Percentiles rank a stretch among this genome's conserved stretches.
Conservation (phyloP, 805 yeast genomes). For the Grigorovia jiainica region DNA sequence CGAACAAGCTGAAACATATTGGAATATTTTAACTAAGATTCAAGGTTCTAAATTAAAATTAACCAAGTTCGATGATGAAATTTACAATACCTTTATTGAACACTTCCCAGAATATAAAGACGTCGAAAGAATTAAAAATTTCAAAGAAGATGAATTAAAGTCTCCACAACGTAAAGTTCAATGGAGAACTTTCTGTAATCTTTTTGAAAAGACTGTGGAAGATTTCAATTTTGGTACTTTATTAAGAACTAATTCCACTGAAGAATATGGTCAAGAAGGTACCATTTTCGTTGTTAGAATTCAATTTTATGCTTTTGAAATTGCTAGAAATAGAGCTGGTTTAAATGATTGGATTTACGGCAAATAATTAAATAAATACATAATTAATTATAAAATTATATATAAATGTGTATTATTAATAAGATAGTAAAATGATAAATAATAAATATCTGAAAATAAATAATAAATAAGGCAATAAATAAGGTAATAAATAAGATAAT, state of each 20-base stretch:
- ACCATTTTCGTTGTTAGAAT: conserved; percentile 88
- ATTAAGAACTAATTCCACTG: conserved; percentile 60
- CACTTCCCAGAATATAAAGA: conserved; percentile 85
- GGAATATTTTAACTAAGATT: conserved; percentile 64
- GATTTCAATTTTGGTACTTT: conserved; percentile 95
- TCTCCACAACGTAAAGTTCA: conserved; percentile 66
- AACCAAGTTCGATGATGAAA: conserved; percentile 64
- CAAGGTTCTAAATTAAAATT: conserved; percentile 73
- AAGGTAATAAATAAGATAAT: too few relatives aligned
- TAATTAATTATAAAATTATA: background rate
- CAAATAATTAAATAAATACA: conserved; percentile 12
- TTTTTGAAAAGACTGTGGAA: conserved; percentile 69
- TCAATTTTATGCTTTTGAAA: conserved; percentile 91
- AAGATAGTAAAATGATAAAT: background rate
- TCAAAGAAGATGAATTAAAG: conserved; percentile 78
- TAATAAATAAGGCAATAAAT: background rate
- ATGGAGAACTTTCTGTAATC: conserved; percentile 84
- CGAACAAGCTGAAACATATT: conserved; percentile 88
- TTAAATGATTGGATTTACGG: conserved; percentile 80
- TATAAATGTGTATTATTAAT: background rate
- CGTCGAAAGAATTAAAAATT: conserved; percentile 43
- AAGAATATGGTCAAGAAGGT: conserved; percentile 71
- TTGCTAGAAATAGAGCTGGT: conserved; percentile 84
- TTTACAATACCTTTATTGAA: conserved; percentile 47
- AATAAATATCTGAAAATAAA: background rate